phyloP scores from a whole-genome alignment of 2,329 filamentous ascomycete species.

The Ascochyta fabae region DNA sequence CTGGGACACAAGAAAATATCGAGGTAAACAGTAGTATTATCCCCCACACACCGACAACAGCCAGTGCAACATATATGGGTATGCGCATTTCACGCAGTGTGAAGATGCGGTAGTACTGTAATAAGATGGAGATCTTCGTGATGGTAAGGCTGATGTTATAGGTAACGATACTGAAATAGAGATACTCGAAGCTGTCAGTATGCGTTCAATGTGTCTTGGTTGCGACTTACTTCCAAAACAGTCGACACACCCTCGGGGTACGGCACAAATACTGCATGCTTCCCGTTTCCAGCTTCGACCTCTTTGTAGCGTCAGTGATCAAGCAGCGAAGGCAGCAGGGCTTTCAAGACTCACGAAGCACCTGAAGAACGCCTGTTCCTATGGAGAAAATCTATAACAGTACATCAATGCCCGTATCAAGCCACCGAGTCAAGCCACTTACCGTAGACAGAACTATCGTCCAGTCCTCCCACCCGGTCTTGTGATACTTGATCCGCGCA shows the following conservation, averaged over 20 bases:
- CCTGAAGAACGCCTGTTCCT: constrained; percentile 16
- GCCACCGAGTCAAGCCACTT: neutral
- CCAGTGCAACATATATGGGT: constrained; percentile 31
- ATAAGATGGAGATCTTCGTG: constrained; percentile 38
- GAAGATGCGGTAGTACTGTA: constrained; percentile 40
- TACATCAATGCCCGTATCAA: neutral
- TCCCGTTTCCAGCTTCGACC: constrained; percentile 29
- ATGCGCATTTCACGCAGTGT: constrained; percentile 30
- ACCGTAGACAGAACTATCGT: constrained; percentile 31
- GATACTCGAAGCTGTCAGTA: constrained; percentile 24
- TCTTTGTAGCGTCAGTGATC: constrained; percentile 21
- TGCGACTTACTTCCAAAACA: constrained; percentile 24
- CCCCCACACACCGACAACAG: constrained; percentile 26
- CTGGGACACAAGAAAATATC: constrained; percentile 30
- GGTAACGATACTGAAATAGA: constrained; percentile 36
- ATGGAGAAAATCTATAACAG: constrained; percentile 19
- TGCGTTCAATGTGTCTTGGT: too few relatives aligned
- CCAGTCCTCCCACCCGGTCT: constrained; percentile 34
- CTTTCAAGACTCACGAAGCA: constrained; percentile 23
- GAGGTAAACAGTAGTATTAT: constrained; percentile 19
- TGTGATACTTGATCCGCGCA: constrained; percentile 25
- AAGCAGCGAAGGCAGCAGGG: neutral
- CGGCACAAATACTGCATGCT: constrained; percentile 30
- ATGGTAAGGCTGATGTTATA: constrained; percentile 32
- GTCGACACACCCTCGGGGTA: constrained; percentile 15